Conservation (phyloP, 176 grass and related monocot species). For the Rhynchospora pubera region DNA sequence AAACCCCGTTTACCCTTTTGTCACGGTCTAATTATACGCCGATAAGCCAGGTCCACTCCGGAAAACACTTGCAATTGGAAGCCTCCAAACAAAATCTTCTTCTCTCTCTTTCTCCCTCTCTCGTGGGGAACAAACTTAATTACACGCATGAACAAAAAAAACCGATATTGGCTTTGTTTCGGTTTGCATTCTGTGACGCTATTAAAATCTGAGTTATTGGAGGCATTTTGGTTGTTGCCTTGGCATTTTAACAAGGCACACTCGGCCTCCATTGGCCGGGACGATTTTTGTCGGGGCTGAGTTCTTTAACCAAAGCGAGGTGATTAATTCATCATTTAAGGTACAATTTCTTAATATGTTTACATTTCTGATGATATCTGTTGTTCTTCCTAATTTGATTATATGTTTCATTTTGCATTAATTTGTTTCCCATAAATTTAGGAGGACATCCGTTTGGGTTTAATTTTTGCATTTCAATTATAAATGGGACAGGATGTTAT, state of each 20-base stretch:
- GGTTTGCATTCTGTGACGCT: conserved; percentile 9
- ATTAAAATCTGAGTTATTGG: conserved; percentile 21
- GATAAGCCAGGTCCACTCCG: background rate
- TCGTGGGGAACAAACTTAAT: conserved; percentile 11
- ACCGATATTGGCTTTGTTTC: conserved; percentile 15
- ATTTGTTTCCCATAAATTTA: background rate
- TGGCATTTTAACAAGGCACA: background rate
- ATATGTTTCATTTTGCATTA: background rate
- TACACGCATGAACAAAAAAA: conserved; percentile 20
- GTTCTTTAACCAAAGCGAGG: background rate
- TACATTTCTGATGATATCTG: background rate
- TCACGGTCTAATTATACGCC: background rate
- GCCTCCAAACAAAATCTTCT: conserved; percentile 9
- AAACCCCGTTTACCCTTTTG: background rate
- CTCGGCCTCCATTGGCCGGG: conserved; percentile 9
- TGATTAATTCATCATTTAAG: background rate
- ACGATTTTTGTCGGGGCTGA: background rate
- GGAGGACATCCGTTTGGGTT: too few species aligned
- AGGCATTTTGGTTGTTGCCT: conserved; percentile 1
- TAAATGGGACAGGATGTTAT: too few species aligned
- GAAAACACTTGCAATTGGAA: background rate
- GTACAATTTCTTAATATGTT: background rate
- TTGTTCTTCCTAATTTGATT: background rate
- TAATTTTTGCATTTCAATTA: too few species aligned
- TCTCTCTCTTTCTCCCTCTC: background rate